Conservation (phyloP, 495 filamentous ascomycete species). For the Neurospora sp. region DNA sequence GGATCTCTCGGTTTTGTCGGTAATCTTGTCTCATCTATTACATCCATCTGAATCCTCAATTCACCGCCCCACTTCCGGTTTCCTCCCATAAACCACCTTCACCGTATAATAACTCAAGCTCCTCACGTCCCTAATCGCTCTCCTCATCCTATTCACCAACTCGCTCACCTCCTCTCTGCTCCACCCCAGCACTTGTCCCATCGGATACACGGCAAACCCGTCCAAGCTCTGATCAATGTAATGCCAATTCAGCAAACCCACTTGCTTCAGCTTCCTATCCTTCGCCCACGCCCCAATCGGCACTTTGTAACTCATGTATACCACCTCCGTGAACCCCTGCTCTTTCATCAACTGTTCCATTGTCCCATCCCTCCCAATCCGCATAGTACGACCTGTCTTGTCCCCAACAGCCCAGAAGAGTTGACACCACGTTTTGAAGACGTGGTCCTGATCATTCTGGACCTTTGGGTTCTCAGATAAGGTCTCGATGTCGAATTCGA, state of each 20-base stretch:
- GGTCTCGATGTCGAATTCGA: slow-evolving; percentile 6
- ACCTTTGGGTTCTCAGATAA: background rate
- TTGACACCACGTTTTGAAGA: slow-evolving; percentile 3
- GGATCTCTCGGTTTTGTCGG: no score
- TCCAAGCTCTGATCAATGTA: slow-evolving; percentile 6
- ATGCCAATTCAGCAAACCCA: background rate
- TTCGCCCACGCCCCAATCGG: slow-evolving; percentile 10
- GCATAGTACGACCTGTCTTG: background rate
- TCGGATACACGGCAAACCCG: slow-evolving; percentile 1
- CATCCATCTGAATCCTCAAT: background rate
- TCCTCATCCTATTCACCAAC: background rate
- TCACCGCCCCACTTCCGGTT: background rate
- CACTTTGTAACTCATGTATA: background rate
- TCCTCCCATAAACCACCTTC: slow-evolving; percentile 14
- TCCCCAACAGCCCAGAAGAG: slow-evolving; percentile 6
- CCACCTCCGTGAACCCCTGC: slow-evolving; percentile 1
- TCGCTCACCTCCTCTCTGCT: background rate
- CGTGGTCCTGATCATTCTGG: background rate
- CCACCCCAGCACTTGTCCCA: slow-evolving; percentile 6
- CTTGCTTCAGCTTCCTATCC: slow-evolving; percentile 6
- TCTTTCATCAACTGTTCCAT: background rate
- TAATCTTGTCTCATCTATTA: no score
- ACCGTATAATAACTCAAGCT: background rate
- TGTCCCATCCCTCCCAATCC: background rate
- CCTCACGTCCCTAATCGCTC: background rate